Evolutionary conservation across 2,329 filamentous ascomycete genomes (phyloP).

Genomic region (Pseudocercospora cruenta): DNA sequence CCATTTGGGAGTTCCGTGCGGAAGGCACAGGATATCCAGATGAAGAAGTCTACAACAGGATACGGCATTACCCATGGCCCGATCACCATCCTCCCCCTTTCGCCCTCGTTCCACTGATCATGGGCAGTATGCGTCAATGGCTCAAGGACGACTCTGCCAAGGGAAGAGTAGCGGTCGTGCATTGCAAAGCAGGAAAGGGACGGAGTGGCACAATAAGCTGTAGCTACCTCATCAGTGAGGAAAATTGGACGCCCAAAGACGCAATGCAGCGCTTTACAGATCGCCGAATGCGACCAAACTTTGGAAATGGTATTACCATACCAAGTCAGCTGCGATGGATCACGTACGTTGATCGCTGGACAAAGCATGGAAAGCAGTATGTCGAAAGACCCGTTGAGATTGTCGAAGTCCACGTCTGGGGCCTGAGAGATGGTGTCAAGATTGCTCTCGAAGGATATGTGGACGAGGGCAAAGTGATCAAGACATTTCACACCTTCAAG

Average conservation of each 20-base stretch:
- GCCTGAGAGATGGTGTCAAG: constrained; percentile 83
- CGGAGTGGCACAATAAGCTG: constrained; percentile 86
- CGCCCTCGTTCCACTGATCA: constrained; percentile 80
- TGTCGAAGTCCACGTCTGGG: constrained; percentile 87
- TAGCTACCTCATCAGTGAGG: constrained; percentile 87
- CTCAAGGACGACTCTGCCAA: constrained; percentile 58
- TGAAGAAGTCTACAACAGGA: constrained; percentile 78
- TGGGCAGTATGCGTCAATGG: constrained; percentile 94
- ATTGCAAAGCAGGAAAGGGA: constrained; percentile 97
- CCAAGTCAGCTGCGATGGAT: constrained; percentile 89
- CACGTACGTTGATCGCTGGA: constrained; percentile 86
- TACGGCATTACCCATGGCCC: constrained; percentile 93
- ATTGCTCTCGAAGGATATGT: constrained; percentile 81
- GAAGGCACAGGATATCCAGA: constrained; percentile 97
- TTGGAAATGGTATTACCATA: constrained; percentile 88
- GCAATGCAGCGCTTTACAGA: constrained; percentile 74
- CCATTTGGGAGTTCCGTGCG: constrained; percentile 96
- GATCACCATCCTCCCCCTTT: constrained; percentile 98
- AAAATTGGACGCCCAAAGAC: constrained; percentile 68
- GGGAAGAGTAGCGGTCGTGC: constrained; percentile 79
- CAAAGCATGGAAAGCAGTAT: constrained; percentile 70
- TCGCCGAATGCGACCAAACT: constrained; percentile 83
- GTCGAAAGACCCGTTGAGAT: constrained; percentile 82
- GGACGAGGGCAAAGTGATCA: constrained; percentile 87
- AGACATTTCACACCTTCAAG: constrained; percentile 78